A percentile compares a stretch with the other conserved stretches of the same genome.
Conservation (phyloP, 768 basidiomycete genomes). For the Boletus reticuloceps region DNA sequence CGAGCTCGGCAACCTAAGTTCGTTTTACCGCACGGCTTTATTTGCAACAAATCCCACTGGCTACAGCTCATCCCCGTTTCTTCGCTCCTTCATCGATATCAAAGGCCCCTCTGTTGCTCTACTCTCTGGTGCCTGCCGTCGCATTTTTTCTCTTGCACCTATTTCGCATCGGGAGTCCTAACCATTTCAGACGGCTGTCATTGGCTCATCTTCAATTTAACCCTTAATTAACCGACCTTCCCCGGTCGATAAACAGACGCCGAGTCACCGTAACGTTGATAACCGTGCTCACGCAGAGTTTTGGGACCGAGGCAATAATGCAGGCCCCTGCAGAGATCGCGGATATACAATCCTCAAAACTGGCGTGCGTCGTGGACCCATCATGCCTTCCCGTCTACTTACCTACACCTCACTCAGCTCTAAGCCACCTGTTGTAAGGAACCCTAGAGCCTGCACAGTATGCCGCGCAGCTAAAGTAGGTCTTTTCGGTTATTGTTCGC, state of each 20-base stretch:
- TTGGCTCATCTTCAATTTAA: constrained; percentile 26
- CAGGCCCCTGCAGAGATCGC: constrained; percentile 24
- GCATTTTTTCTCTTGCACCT: constrained; percentile 1
- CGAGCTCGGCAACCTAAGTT: constrained; percentile 37
- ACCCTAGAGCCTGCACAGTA: constrained; percentile 73
- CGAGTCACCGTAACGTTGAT: constrained; percentile 40
- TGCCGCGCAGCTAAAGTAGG: constrained; percentile 79
- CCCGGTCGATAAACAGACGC: constrained; percentile 41
- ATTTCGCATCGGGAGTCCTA: background rate
- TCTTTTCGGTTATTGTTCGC: constrained; percentile 13
- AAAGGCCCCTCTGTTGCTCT: constrained; percentile 12
- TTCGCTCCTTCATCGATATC: constrained; percentile 33
- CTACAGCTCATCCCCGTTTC: constrained; percentile 27
- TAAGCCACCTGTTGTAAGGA: constrained; percentile 45
- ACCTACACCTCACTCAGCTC: constrained; percentile 27
- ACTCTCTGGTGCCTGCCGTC: constrained; percentile 4
- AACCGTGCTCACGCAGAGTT: constrained; percentile 29
- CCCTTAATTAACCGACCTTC: constrained; percentile 40
- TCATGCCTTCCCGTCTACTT: constrained; percentile 7
- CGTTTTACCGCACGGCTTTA: constrained; percentile 38
- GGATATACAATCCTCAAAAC: constrained; percentile 32
- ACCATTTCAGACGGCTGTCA: constrained; percentile 8
- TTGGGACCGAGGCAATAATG: constrained; percentile 24
- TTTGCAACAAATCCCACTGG: constrained; percentile 39
- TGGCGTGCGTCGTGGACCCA: constrained; percentile 18